Conservation (phyloP, 1,139 yeast species). For the Zygosaccharomyces sapae region DNA sequence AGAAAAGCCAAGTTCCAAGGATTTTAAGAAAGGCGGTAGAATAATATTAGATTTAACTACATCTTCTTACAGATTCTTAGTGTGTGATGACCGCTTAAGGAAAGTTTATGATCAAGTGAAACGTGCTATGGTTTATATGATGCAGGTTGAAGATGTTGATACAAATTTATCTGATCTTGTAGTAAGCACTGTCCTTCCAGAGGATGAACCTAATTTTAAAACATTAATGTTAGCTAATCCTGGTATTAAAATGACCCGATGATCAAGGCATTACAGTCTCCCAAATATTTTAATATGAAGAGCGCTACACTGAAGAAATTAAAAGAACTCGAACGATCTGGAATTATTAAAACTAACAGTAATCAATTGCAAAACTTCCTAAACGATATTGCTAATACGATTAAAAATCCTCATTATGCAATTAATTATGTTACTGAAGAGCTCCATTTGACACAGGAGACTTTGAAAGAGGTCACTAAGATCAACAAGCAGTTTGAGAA, state of each 20-base stretch:
- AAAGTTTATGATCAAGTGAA: constrained; percentile 74
- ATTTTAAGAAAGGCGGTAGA: constrained; percentile 22
- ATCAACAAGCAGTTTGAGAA: constrained; percentile 17
- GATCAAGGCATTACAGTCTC: constrained; percentile 51
- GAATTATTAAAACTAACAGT: constrained; percentile 60
- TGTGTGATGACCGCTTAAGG: constrained; percentile 43
- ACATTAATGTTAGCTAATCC: constrained; percentile 42
- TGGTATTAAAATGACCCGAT: constrained; percentile 28
- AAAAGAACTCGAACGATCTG: constrained; percentile 68
- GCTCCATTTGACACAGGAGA: constrained; percentile 53
- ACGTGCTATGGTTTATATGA: constrained; percentile 70
- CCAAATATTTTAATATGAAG: constrained; percentile 73
- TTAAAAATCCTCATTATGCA: constrained; percentile 71
- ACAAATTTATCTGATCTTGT: constrained; percentile 67
- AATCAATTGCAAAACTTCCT: constrained; percentile 68
- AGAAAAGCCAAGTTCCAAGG: constrained; percentile 14
- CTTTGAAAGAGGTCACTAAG: constrained; percentile 40
- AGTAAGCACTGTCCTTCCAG: constrained; percentile 63
- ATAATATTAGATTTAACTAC: constrained; percentile 46
- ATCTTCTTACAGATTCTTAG: constrained; percentile 40
- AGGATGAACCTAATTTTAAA: constrained; percentile 61
- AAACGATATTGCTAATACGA: constrained; percentile 81
- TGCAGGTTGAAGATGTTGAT: constrained; percentile 68
- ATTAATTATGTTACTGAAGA: constrained; percentile 61
- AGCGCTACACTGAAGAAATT: constrained; percentile 70